Evolutionary conservation across 176 grass and related monocot species (phyloP).

Genomic region (Tillandsia fasciculata): DNA sequence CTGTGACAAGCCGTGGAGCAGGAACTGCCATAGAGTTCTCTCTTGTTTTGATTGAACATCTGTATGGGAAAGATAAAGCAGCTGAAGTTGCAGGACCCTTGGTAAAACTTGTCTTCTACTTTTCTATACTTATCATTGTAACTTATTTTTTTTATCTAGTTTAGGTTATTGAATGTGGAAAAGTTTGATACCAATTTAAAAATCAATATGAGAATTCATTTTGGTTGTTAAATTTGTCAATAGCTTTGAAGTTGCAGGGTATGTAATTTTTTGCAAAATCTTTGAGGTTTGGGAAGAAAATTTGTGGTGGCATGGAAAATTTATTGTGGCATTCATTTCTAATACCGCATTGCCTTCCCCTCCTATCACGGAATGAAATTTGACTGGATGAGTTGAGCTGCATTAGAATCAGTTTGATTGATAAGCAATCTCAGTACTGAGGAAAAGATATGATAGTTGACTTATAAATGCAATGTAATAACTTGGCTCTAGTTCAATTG

Average conservation of each 20-base stretch:
- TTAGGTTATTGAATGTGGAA: not conserved
- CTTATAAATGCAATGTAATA: not conserved
- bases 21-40: constrained; percentile 43
- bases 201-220: too few relatives aligned
- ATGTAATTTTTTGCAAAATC: too few relatives aligned
- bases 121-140: constrained; percentile 3
- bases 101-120: constrained; percentile 35
- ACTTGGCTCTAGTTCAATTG: too few relatives aligned
- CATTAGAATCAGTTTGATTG: not conserved
- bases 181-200: not conserved
- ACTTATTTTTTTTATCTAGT: not conserved
- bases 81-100: constrained; percentile 36
- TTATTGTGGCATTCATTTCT: too few relatives aligned
- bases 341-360: too few relatives aligned
- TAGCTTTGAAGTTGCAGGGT: too few relatives aligned
- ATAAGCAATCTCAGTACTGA: not conserved
- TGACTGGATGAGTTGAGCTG: not conserved
- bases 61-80: constrained; percentile 47
- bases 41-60: constrained; percentile 36
- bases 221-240: too few relatives aligned
- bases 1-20: constrained; percentile 36
- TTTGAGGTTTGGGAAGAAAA: too few relatives aligned
- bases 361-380: too few relatives aligned
- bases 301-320: too few relatives aligned
- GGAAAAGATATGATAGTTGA: not conserved